Conservation (phyloP, 192 early-diverging fungal species). For the Gryganskiella cystojenkinii region DNA sequence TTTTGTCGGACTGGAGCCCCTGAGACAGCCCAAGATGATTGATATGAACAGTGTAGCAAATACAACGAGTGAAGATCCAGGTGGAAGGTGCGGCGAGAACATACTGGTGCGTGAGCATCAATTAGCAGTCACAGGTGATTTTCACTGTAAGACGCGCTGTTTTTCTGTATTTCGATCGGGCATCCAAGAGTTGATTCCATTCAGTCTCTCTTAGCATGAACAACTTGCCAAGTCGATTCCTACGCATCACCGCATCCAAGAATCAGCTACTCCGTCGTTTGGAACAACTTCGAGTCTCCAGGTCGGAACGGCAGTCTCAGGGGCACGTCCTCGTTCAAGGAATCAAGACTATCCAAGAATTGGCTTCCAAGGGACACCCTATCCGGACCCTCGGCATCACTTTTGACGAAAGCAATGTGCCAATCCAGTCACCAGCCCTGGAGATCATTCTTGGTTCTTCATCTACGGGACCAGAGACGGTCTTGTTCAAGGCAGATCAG, state of each 20-base stretch:
- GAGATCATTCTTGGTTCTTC: slow-evolving; percentile 12
- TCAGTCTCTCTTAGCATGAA: neutral
- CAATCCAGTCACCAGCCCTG: slow-evolving; percentile 29
- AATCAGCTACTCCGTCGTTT: slow-evolving; percentile 29
- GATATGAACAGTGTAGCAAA: too few relatives aligned
- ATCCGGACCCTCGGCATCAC: slow-evolving; percentile 47
- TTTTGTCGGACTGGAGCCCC: too few relatives aligned
- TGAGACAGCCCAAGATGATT: too few relatives aligned
- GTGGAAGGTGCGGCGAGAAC: too few relatives aligned
- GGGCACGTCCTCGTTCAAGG: slow-evolving; percentile 43
- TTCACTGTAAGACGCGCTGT: too few relatives aligned
- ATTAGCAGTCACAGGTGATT: too few relatives aligned
- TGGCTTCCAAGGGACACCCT: slow-evolving; percentile 28
- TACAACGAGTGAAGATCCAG: too few relatives aligned
- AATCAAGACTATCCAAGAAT: slow-evolving; percentile 42
- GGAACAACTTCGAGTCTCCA: slow-evolving; percentile 34
- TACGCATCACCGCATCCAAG: slow-evolving; percentile 22
- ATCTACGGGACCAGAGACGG: neutral
- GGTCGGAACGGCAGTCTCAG: slow-evolving; percentile 17
- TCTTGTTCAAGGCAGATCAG: slow-evolving; percentile 42
- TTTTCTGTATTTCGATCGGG: too few relatives aligned
- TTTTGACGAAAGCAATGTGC: slow-evolving; percentile 20
- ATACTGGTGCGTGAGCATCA: too few relatives aligned
- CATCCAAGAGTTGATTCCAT: neutral
- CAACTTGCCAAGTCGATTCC: slow-evolving; percentile 23